phyloP scores from a whole-genome alignment of 2,329 filamentous ascomycete species.

The Chaetomiaceae sp. region DNA sequence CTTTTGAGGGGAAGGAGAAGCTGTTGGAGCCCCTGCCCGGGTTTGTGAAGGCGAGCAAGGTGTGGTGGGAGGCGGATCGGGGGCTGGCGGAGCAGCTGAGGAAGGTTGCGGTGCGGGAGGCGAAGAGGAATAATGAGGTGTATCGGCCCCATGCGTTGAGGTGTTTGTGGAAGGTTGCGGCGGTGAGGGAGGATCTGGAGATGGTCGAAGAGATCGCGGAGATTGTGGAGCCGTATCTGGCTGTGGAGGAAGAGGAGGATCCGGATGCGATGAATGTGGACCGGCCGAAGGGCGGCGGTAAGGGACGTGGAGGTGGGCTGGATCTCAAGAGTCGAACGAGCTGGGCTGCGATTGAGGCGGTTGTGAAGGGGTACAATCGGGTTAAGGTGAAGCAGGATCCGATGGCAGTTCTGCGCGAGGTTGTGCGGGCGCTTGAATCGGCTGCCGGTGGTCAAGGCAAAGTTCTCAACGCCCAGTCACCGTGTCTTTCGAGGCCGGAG shows the following conservation, averaged over 20 bases:
- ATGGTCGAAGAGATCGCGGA: slow-evolving; percentile 63
- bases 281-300: slow-evolving; percentile 24
- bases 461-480: slow-evolving; percentile 28
- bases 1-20: slow-evolving; percentile 86
- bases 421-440: slow-evolving; percentile 37
- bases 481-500: slow-evolving; percentile 37
- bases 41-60: slow-evolving; percentile 64
- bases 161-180: slow-evolving; percentile 68
- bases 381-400: slow-evolving; percentile 37
- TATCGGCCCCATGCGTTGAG: slow-evolving; percentile 75
- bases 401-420: slow-evolving; percentile 35
- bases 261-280: slow-evolving; percentile 68
- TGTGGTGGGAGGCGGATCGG: slow-evolving; percentile 51
- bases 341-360: slow-evolving; percentile 47
- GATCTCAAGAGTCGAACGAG: slow-evolving; percentile 42
- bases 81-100: slow-evolving; percentile 61
- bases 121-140: slow-evolving; percentile 81
- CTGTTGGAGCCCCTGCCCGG: slow-evolving; percentile 74
- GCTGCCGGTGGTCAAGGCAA: slow-evolving; percentile 15
- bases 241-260: slow-evolving; percentile 57
- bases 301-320: slow-evolving; percentile 17
- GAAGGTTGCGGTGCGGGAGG: slow-evolving; percentile 80
- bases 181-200: slow-evolving; percentile 62
- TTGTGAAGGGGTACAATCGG: slow-evolving; percentile 47
- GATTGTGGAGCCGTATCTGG: slow-evolving; percentile 60